Base-by-base conservation (phyloP, 2,329 filamentous ascomycete species). In the Diaporthe helianthi region DNA sequence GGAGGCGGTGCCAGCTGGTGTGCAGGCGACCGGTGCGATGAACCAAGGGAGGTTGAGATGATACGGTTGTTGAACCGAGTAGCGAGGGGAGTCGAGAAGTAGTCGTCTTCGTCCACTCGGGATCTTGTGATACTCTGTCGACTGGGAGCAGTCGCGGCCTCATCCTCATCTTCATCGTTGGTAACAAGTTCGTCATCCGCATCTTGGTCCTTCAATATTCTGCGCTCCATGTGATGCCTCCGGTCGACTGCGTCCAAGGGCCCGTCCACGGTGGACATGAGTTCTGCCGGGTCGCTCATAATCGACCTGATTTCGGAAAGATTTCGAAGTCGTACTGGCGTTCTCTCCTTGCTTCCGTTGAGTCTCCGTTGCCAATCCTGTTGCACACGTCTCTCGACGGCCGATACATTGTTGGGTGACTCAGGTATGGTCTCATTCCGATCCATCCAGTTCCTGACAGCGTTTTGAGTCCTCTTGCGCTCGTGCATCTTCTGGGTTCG, bases 401-500 rank as follows among this genome's bases (percentile, higher is more conserved):
- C 85, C 67, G 80, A 83, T 80, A 85, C 87, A 72, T 86, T 82
- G 5, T 81, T 79, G 24, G 83, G 78, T 2, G 82, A 82, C 70
- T 78, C 79, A 36, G 79, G 84, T 49, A 81, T 82, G 68, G 81
- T 89, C 22, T 89, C 86, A 69, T 89, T 84, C 72, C 87, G 86
- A 53, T 94, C 92, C 92, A 98, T 97, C 94, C 94, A 98, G 73
- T 92, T 90, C 33, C 92, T 90, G 64, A 98, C 94, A 0, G 93
- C 92, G 70, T 90, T 94, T 73, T 92, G 91, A 1, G 91, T 93
- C 77, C 94, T 91, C 46, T 88, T 87, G 71, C 90, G 86, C 73
- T 93, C 90, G 33, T 88, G 84, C 63, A 87, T 85, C 60, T 86
- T 84, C 58, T 88, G 86, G 1, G 86, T 89, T 22, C 87, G 85